Conservation (phyloP, 176 grass and related monocot species). For the Aegilops umbellulata region DNA sequence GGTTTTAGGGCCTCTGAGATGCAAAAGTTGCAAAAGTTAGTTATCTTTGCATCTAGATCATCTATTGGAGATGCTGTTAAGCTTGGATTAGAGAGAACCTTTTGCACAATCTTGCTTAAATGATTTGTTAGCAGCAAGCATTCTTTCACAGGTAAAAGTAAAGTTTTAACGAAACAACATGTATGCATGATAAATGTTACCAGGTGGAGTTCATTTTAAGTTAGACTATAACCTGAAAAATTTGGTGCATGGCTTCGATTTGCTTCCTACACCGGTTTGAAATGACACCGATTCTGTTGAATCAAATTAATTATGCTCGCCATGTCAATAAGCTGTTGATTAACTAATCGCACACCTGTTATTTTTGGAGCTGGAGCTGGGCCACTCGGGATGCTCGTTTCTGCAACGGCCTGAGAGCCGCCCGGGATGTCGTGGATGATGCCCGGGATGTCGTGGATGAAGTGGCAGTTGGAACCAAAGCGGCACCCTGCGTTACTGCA, state of each 20-base stretch:
- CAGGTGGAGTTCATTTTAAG: slow-evolving; percentile 67
- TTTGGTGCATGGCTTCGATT: slow-evolving; percentile 95
- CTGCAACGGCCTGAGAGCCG: background rate
- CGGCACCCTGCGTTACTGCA: slow-evolving; percentile 60
- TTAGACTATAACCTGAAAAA: slow-evolving; percentile 94
- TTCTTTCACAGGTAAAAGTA: slow-evolving; percentile 2
- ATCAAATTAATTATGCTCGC: slow-evolving; percentile 64
- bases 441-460: slow-evolving; percentile 8
- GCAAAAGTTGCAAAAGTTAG: too few species aligned
- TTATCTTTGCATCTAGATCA: too few species aligned
- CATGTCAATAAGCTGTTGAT: slow-evolving; percentile 54
- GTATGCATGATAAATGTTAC: slow-evolving; percentile 55
- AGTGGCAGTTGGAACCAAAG: slow-evolving; percentile 78
- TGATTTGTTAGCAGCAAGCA: slow-evolving; percentile 56
- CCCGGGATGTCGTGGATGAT: slow-evolving; percentile 10
- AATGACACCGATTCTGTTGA: slow-evolving; percentile 78
- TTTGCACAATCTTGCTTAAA: slow-evolving; percentile 55
- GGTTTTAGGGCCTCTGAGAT: too few species aligned
- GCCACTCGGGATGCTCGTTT: too few species aligned
- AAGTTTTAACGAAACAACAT: slow-evolving; percentile 35
- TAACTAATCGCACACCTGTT: slow-evolving; percentile 30
- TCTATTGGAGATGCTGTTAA: slow-evolving; percentile 13
- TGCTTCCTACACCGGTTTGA: slow-evolving; percentile 85
- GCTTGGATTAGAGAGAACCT: slow-evolving; percentile 55
- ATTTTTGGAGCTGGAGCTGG: too few species aligned